phyloP scores from a whole-genome alignment of 768 basidiomycete genomes.

The Termitomyces sp. region DNA sequence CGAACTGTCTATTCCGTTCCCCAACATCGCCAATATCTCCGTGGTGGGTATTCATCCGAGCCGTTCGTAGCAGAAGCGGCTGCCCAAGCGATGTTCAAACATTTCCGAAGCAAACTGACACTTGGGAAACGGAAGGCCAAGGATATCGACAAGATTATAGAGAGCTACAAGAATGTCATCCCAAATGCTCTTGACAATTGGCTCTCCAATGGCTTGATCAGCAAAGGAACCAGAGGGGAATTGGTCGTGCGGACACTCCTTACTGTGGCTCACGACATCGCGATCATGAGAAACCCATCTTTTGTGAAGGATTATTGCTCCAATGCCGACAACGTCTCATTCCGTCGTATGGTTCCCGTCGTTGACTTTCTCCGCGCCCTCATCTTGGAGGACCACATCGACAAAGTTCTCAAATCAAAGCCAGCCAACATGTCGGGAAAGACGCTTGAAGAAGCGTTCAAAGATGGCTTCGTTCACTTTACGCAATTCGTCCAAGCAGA shows the following conservation, averaged over 20 bases:
- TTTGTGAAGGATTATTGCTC: too few relatives aligned
- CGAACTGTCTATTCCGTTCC: conserved; percentile 1
- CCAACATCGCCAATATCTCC: neutral
- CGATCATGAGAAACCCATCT: neutral
- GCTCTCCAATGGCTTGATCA: neutral
- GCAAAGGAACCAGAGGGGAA: neutral
- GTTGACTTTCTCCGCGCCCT: neutral
- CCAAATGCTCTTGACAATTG: too few relatives aligned
- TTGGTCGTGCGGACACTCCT: neutral
- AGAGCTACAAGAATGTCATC: too few relatives aligned
- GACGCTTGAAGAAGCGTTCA: too few relatives aligned
- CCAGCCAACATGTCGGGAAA: neutral
- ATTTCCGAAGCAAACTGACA: too few relatives aligned
- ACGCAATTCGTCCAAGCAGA: too few relatives aligned
- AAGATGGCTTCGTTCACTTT: too few relatives aligned
- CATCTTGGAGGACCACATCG: neutral
- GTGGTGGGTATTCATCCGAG: neutral
- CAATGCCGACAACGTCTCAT: neutral
- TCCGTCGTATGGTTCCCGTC: neutral
- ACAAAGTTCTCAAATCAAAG: neutral
- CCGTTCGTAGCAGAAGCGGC: neutral
- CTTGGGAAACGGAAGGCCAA: neutral
- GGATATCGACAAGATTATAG: too few relatives aligned
- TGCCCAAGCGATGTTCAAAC: neutral
- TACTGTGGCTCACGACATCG: neutral